Conservation (phyloP, 2,329 filamentous ascomycete genomes). For the Fusarium sulawesiense region DNA sequence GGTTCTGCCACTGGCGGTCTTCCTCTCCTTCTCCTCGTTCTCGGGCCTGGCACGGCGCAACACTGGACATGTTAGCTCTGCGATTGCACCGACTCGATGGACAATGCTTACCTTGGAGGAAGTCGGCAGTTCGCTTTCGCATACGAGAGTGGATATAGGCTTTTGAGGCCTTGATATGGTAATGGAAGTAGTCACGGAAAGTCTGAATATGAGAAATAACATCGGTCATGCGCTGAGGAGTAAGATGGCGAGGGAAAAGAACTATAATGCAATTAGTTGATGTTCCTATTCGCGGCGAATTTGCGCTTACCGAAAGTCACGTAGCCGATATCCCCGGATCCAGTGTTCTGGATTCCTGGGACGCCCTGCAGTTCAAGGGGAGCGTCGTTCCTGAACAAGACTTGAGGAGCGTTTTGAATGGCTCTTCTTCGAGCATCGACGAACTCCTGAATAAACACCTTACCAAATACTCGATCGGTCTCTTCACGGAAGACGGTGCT, state of each 20-base stretch:
- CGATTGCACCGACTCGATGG: neutral
- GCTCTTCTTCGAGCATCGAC: constrained; percentile 94
- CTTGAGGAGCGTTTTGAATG: constrained; percentile 98
- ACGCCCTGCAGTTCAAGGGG: constrained; percentile 91
- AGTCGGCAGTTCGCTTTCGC: constrained; percentile 96
- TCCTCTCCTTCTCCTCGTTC: constrained; percentile 95
- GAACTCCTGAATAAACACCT: constrained; percentile 98
- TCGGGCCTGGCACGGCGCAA: constrained; percentile 94
- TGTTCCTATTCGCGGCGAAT: neutral
- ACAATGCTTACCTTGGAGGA: constrained; percentile 83
- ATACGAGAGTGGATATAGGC: constrained; percentile 99
- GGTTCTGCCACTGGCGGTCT: constrained; percentile 95
- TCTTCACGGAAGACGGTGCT: constrained; percentile 98
- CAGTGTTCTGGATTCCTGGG: constrained; percentile 80
- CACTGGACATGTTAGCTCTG: constrained; percentile 66
- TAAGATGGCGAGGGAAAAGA: constrained; percentile 94
- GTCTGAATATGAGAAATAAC: constrained; percentile 99
- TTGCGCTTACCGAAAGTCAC: constrained; percentile 87
- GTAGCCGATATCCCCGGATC: constrained; percentile 91
- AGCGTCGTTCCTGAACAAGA: constrained; percentile 94
- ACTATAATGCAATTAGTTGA: constrained; percentile 64
- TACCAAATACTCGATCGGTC: constrained; percentile 96
- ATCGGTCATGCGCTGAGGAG: constrained; percentile 87
- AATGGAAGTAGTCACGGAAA: constrained; percentile 99
- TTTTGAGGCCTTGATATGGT: constrained; percentile 99